These are phyloP conservation scores for Aspergillus transmontanensis DNA, from an alignment of 2,329 filamentous ascomycete species.

Conservation along the genomic window DNA sequence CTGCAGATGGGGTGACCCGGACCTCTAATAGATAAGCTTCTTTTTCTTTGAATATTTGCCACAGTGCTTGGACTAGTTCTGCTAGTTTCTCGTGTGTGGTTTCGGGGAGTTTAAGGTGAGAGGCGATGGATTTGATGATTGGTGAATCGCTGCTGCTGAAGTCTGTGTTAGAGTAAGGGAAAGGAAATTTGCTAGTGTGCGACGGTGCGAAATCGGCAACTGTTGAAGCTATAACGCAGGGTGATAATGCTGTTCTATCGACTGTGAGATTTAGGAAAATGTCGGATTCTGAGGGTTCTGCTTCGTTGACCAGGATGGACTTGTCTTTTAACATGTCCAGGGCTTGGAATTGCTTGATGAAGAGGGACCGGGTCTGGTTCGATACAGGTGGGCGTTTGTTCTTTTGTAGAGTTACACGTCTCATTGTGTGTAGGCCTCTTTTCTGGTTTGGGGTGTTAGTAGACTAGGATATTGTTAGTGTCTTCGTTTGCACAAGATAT, in stretches of 20 bases:
- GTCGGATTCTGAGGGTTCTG: slow-evolving; percentile 40
- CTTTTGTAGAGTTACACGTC: slow-evolving; percentile 27
- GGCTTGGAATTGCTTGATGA: slow-evolving; percentile 57
- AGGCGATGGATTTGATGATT: slow-evolving; percentile 42
- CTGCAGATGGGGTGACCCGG: slow-evolving; percentile 47
- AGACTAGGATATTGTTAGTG: slow-evolving; percentile 19
- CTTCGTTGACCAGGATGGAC: slow-evolving; percentile 48
- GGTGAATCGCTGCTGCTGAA: slow-evolving; percentile 44
- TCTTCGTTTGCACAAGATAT: background rate
- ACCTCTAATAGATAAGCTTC: slow-evolving; percentile 66
- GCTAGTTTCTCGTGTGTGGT: slow-evolving; percentile 50
- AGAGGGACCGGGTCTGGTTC: slow-evolving; percentile 55
- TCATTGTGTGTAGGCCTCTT: slow-evolving; percentile 56
- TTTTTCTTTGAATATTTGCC: slow-evolving; percentile 62
- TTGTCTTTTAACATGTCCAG: slow-evolving; percentile 58
- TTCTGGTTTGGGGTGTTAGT: slow-evolving; percentile 39
- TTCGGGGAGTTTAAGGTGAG: slow-evolving; percentile 57
- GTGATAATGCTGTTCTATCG: slow-evolving; percentile 63
- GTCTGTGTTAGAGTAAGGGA: slow-evolving; percentile 58
- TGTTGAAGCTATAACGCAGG: slow-evolving; percentile 65
- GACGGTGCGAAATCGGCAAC: slow-evolving; percentile 48
- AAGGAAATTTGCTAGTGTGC: slow-evolving; percentile 60
- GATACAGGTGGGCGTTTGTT: slow-evolving; percentile 2
- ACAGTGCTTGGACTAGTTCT: slow-evolving; percentile 56
- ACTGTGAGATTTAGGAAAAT: slow-evolving; percentile 65